Evolutionary conservation across 75 land plant species (phyloP).

Genomic region (Sequoia sempervirens): DNA sequence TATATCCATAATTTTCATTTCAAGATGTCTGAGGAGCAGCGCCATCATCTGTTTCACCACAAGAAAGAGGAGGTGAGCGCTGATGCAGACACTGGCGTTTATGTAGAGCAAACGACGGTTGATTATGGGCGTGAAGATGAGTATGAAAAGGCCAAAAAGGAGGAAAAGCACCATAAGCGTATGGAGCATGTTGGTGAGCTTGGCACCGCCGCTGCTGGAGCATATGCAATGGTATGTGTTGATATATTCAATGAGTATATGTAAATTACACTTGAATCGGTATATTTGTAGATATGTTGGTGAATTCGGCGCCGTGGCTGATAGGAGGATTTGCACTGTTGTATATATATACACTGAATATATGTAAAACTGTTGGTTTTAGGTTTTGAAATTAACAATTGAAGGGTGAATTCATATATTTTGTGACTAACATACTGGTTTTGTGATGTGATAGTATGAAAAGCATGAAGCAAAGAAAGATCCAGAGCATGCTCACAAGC

Average conservation of each 20-base stretch:
- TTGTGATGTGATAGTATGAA: no score
- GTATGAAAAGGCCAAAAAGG: background rate
- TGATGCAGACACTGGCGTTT: background rate
- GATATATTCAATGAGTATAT: no score
- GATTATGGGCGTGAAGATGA: background rate
- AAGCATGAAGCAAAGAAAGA: background rate
- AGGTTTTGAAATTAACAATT: background rate
- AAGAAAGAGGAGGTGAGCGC: background rate
- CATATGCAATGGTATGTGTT: slow-evolving; percentile 28
- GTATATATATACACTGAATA: background rate
- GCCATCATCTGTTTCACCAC: background rate
- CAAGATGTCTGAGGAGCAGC: background rate
- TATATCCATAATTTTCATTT: background rate
- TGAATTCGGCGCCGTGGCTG: no score
- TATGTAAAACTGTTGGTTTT: background rate
- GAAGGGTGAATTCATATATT: no score
- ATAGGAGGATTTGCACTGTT: no score
- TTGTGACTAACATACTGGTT: background rate
- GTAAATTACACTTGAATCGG: background rate
- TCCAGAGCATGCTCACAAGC: background rate
- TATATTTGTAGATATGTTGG: no score
- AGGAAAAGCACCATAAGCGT: slow-evolving; percentile 7
- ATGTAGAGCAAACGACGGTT: background rate
- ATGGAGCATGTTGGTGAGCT: slow-evolving; percentile 14
- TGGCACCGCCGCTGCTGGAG: slow-evolving; percentile 26